These are phyloP conservation scores for Erucastrum elatum DNA, from an alignment of 345 rosid species.

Conservation along the genomic window DNA sequence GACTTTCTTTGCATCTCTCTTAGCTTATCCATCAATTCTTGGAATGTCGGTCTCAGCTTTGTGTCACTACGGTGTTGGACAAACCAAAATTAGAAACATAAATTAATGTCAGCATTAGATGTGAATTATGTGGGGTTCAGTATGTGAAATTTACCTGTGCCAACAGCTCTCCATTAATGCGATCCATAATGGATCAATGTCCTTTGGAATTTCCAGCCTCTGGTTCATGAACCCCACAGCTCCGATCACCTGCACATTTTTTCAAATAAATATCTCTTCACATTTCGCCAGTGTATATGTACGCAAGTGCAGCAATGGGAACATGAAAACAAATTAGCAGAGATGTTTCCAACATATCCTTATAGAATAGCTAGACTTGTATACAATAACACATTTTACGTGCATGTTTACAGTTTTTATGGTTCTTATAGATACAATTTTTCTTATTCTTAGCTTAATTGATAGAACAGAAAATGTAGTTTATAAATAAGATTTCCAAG, in stretches of 20 bases:
- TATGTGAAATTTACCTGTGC: constrained; percentile 59
- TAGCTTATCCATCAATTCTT: constrained; percentile 77
- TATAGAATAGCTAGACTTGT: background rate
- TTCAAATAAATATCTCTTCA: constrained; percentile 37
- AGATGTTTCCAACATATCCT: background rate
- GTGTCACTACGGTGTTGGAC: constrained; percentile 60
- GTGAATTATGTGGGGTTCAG: background rate
- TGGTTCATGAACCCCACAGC: constrained; percentile 99
- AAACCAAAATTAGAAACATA: constrained; percentile 8
- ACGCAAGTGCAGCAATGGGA: background rate
- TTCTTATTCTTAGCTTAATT: background rate
- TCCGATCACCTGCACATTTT: constrained; percentile 75
- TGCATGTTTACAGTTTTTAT: background rate
- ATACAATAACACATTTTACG: background rate
- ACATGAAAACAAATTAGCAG: background rate
- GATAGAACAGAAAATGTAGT: background rate
- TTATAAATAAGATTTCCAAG: too few relatives aligned
- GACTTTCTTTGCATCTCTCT: constrained; percentile 77
- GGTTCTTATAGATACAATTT: background rate
- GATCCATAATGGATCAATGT: constrained; percentile 80
- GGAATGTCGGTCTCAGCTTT: constrained; percentile 73
- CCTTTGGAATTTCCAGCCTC: constrained; percentile 79
- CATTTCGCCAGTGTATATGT: background rate
- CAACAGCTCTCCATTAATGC: constrained; percentile 90
- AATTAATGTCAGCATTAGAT: background rate